These are phyloP conservation scores for Penicillium sp. DNA, from an alignment of 2,329 filamentous ascomycete species.

Conservation along the genomic window DNA sequence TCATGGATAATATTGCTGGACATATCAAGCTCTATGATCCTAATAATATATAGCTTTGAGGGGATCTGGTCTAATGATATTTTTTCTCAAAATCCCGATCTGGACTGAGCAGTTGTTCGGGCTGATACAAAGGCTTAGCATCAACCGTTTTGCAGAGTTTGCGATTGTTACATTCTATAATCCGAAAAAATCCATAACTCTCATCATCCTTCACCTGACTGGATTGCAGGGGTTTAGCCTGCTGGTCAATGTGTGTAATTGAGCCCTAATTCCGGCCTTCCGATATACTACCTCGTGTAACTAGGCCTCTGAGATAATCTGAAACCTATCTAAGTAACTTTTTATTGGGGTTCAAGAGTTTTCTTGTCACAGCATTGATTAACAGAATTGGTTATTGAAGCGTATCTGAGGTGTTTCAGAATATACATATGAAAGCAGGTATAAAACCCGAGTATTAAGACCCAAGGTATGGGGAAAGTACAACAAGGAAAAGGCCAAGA, in stretches of 20 bases:
- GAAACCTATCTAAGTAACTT: not conserved
- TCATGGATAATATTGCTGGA: not conserved
- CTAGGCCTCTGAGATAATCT: not conserved
- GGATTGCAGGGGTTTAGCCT: not conserved
- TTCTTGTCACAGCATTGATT: not conserved
- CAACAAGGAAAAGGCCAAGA: not conserved
- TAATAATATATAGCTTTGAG: not conserved
- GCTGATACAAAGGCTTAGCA: constrained; percentile 1
- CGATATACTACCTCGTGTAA: constrained; percentile 9
- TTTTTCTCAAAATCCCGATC: not conserved
- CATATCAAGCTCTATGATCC: not conserved
- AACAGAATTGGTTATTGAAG: not conserved
- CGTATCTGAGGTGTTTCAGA: not conserved
- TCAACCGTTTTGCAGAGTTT: constrained; percentile 1
- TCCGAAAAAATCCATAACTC: not conserved
- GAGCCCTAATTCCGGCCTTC: constrained; percentile 7
- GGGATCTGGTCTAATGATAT: not conserved
- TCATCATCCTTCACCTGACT: not conserved
- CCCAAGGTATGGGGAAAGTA: not conserved
- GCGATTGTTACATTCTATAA: constrained; percentile 1
- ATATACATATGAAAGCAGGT: not conserved
- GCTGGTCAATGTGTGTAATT: not conserved
- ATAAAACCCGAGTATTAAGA: not conserved
- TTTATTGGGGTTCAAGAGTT: not conserved
- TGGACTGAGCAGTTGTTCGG: not conserved